These are phyloP conservation scores for Trypanosoma mega DNA, from an alignment of 208 protist species.

Conservation along the genomic window DNA sequence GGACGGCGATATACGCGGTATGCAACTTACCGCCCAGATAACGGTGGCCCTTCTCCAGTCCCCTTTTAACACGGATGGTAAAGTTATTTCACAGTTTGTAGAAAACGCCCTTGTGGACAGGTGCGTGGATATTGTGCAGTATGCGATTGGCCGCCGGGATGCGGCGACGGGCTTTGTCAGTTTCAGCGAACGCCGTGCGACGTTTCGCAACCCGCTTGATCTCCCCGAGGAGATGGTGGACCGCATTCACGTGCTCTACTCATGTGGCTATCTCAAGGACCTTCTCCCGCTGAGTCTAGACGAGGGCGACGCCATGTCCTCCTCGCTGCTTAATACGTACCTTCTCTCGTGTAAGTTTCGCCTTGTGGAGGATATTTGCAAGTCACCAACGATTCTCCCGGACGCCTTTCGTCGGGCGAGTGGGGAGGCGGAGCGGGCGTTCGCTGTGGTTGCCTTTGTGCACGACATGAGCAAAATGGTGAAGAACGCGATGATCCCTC, in stretches of 20 bases:
- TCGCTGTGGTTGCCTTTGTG: constrained; percentile 59
- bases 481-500: constrained; percentile 49
- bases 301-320: constrained; percentile 49
- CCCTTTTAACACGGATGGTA: constrained; percentile 70
- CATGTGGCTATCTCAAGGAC: constrained; percentile 65
- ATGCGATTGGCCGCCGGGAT: constrained; percentile 57
- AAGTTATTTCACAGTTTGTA: constrained; percentile 73
- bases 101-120: constrained; percentile 58
- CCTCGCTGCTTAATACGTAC: constrained; percentile 56
- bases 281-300: constrained; percentile 75
- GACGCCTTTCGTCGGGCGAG: constrained; percentile 35
- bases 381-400: constrained; percentile 34
- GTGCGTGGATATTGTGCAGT: constrained; percentile 81
- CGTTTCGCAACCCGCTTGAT: constrained; percentile 71
- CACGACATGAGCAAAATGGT: constrained; percentile 66
- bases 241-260: constrained; percentile 72
- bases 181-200: constrained; percentile 60
- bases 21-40: constrained; percentile 50
- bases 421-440: constrained; percentile 25
- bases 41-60: constrained; percentile 47
- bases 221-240: constrained; percentile 40
- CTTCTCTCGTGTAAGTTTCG: constrained; percentile 53
- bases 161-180: constrained; percentile 62
- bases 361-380: constrained; percentile 62
- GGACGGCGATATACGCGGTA: constrained; percentile 30